phyloP scores from a whole-genome alignment of 2,329 filamentous ascomycete species.

The Trichoderma endophyticum region DNA sequence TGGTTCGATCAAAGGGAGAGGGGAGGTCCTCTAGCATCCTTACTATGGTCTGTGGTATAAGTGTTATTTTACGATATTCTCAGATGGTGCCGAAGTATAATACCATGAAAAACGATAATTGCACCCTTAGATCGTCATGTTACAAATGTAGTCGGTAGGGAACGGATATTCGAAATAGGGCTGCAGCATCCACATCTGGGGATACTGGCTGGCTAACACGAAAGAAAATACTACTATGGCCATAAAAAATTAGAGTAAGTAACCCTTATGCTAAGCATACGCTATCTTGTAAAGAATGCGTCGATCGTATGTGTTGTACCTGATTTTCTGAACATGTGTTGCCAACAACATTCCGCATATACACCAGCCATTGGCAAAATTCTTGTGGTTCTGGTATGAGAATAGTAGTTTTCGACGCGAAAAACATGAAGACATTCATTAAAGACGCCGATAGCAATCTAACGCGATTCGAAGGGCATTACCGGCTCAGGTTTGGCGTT shows the following conservation, averaged over 20 bases:
- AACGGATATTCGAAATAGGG: not conserved
- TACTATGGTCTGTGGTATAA: not conserved
- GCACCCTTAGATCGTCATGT: not conserved
- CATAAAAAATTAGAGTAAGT: not conserved
- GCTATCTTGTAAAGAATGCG: not conserved
- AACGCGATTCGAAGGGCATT: not conserved
- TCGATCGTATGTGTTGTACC: not conserved
- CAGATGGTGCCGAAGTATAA: accelerated
- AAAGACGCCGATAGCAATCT: not conserved
- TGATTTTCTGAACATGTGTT: not conserved
- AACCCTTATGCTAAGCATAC: accelerated
- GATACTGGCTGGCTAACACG: not conserved
- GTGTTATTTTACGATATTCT: not conserved
- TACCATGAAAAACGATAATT: not conserved
- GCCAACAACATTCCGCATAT: not conserved
- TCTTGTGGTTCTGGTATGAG: not conserved
- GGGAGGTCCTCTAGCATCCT: not conserved
- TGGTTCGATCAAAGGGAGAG: not conserved
- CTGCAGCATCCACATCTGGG: not conserved
- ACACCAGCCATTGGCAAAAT: not conserved
- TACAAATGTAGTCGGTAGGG: not conserved
- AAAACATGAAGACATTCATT: not conserved
- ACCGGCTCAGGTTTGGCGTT: not conserved
- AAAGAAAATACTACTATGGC: not conserved
- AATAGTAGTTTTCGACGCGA: not conserved